A percentile compares a stretch with the other conserved stretches of the same genome.
Conservation (phyloP, 176 grass and related monocot genomes). For the Otatea glauca region DNA sequence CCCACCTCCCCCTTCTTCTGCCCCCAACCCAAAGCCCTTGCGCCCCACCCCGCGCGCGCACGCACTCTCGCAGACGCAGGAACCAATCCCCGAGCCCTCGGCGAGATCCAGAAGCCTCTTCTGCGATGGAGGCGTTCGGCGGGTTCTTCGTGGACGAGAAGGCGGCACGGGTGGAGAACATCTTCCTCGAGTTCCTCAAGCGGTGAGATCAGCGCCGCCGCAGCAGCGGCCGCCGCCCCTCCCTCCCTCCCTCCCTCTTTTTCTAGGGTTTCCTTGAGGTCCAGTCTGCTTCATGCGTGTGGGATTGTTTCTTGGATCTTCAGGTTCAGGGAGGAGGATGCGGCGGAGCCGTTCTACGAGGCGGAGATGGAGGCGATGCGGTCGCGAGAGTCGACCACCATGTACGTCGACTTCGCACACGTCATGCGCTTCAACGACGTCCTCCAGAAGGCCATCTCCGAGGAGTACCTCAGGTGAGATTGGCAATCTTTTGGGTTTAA, state of each 20-base stretch:
- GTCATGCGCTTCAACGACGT: constrained; percentile 96
- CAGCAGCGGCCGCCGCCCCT: background rate
- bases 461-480: constrained; percentile 88
- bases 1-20: background rate
- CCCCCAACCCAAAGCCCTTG: constrained; percentile 37
- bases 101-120: constrained; percentile 21
- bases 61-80: background rate
- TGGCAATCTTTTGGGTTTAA: background rate
- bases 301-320: background rate
- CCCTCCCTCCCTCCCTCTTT: background rate
- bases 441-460: constrained; percentile 88
- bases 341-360: constrained; percentile 84
- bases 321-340: constrained; percentile 76
- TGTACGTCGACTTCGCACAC: constrained; percentile 95
- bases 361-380: constrained; percentile 83
- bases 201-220: constrained; percentile 47
- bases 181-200: constrained; percentile 98
- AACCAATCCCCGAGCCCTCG: background rate
- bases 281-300: background rate
- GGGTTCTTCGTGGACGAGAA: constrained; percentile 98
- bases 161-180: constrained; percentile 87
- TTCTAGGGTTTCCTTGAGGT: constrained; percentile 13
- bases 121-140: constrained; percentile 77
- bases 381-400: constrained; percentile 80
- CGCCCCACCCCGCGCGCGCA: background rate